These are phyloP conservation scores for Coprinopsis sp. DNA, from an alignment of 768 basidiomycete species.

Conservation along the genomic window DNA sequence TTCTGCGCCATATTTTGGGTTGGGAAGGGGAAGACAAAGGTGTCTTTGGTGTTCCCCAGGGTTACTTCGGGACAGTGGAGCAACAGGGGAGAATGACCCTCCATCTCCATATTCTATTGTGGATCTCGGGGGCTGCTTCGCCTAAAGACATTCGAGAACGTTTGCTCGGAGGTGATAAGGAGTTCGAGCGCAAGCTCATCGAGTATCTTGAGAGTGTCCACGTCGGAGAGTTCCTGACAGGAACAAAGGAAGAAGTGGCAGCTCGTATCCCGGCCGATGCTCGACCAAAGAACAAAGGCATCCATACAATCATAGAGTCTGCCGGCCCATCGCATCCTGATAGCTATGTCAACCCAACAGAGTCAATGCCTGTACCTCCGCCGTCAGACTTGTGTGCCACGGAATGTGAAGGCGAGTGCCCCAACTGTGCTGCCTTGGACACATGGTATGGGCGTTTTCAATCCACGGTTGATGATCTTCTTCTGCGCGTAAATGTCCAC, in stretches of 20 bases:
- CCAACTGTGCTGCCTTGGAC: no score
- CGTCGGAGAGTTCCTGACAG: background rate
- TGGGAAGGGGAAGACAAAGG: background rate
- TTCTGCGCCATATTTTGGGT: background rate
- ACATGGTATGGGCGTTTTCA: no score
- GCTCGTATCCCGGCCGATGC: background rate
- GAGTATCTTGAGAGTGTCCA: background rate
- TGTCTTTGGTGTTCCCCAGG: background rate
- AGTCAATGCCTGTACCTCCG: background rate
- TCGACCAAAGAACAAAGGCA: background rate
- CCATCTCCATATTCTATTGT: constrained; percentile 9
- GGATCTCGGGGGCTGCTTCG: background rate
- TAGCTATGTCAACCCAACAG: background rate
- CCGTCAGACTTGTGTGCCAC: background rate
- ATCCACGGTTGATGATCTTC: no score
- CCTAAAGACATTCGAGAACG: background rate
- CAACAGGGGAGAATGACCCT: constrained; percentile 12
- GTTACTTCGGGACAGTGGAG: constrained; percentile 4
- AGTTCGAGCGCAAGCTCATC: background rate
- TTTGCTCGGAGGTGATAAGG: background rate
- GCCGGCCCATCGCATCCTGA: background rate
- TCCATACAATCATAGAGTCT: background rate
- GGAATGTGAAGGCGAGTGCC: no score
- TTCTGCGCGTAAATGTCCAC: background rate
- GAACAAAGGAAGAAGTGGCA: background rate